phyloP scores from a whole-genome alignment of 2,329 filamentous ascomycete genomes.

The Proliferodiscus dingleyae region DNA sequence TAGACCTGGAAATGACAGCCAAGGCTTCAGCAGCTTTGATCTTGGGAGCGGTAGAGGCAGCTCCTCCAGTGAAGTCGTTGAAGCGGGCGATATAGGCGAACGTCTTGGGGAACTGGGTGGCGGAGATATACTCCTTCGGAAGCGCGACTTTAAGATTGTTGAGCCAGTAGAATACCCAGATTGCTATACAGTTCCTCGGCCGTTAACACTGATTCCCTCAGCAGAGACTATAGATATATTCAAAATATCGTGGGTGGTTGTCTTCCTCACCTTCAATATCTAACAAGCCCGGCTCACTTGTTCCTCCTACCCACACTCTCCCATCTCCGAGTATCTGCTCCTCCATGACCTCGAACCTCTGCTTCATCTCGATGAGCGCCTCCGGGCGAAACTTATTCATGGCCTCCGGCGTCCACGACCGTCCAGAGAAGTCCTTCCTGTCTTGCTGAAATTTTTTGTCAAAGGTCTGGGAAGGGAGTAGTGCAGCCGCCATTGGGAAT shows the following conservation, averaged over 20 bases:
- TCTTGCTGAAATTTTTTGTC: slow-evolving; percentile 59
- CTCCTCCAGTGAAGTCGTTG: slow-evolving; percentile 41
- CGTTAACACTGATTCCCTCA: too few relatives aligned
- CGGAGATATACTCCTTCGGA: slow-evolving; percentile 40
- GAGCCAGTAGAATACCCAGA: slow-evolving; percentile 67
- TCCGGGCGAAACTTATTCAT: slow-evolving; percentile 45
- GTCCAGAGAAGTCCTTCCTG: slow-evolving; percentile 41
- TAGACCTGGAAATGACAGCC: slow-evolving; percentile 39
- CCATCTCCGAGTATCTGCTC: slow-evolving; percentile 58
- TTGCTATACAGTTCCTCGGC: too few relatives aligned
- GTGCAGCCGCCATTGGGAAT: slow-evolving; percentile 47
- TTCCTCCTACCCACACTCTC: slow-evolving; percentile 58
- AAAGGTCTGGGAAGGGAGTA: slow-evolving; percentile 53
- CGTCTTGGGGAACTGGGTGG: slow-evolving; percentile 50
- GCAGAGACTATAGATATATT: too few relatives aligned
- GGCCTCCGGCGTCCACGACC: slow-evolving; percentile 35
- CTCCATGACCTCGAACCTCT: slow-evolving; percentile 56
- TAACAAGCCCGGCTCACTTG: slow-evolving; percentile 48
- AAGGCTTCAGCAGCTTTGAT: slow-evolving; percentile 52
- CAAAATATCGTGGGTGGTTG: neutral
- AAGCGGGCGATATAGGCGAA: slow-evolving; percentile 64
- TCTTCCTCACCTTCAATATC: slow-evolving; percentile 56
- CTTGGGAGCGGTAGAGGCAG: slow-evolving; percentile 34
- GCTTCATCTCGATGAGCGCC: slow-evolving; percentile 49
- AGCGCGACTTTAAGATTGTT: slow-evolving; percentile 50